Evolutionary conservation across 306 rosid species (phyloP).

Genomic region (Sechiopsis laciniata): DNA sequence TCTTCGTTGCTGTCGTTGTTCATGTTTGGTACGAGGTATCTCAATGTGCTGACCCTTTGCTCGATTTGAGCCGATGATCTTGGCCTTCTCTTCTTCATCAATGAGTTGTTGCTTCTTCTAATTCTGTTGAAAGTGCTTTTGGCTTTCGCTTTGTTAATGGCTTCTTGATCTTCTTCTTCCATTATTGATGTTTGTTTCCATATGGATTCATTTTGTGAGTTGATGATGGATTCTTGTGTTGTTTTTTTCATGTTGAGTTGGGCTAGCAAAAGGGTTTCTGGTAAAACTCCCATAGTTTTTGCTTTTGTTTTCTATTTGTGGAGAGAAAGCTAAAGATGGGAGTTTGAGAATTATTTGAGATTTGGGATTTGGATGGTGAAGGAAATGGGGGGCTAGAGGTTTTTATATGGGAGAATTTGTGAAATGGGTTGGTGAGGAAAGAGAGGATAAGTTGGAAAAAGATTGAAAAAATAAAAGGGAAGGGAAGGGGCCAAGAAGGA

Average conservation of each 20-base stretch:
- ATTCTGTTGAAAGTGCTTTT: constrained; percentile 22
- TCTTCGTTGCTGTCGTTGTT: background rate
- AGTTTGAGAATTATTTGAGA: background rate
- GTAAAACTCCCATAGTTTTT: constrained; percentile 16
- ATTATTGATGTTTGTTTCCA: background rate
- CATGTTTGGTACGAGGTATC: constrained; percentile 47
- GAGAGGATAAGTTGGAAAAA: background rate
- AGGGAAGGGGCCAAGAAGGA: background rate
- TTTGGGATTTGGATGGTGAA: constrained; percentile 12
- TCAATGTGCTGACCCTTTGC: constrained; percentile 53
- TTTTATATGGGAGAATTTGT: background rate
- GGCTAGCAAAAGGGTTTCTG: background rate
- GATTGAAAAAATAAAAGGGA: too few relatives aligned
- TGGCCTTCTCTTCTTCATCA: constrained; percentile 19
- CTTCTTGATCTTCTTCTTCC: background rate
- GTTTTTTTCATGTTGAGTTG: background rate
- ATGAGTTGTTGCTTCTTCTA: constrained; percentile 19
- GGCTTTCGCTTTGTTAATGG: background rate
- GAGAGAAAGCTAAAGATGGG: background rate
- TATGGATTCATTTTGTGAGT: background rate
- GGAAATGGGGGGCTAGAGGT: background rate
- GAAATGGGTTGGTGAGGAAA: background rate
- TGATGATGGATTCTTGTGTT: background rate
- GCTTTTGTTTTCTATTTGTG: background rate
- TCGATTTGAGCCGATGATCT: constrained; percentile 28